These are phyloP conservation scores for Phytophthora quininea DNA, from an alignment of 352 stramenopile genomes.

Conservation along the genomic window DNA sequence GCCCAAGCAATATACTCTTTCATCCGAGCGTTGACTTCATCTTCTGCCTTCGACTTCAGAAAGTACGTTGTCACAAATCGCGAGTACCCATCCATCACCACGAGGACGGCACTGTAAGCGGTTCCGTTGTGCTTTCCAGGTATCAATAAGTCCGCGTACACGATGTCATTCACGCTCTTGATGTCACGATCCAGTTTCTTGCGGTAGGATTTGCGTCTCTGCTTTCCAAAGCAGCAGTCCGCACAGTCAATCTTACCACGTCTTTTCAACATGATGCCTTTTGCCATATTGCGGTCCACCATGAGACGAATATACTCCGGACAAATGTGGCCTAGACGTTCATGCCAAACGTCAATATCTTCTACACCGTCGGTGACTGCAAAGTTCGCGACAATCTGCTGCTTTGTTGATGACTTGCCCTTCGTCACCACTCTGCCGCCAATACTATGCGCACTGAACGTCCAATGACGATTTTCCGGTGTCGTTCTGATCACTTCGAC, in stretches of 20 bases:
- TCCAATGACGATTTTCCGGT: conserved; percentile 7
- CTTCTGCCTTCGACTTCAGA: conserved; percentile 5
- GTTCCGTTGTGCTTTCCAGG: conserved; percentile 8
- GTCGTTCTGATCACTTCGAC: conserved; percentile 10
- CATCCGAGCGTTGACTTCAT: conserved; percentile 1
- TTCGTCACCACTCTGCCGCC: neutral
- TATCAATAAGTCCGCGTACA: conserved; percentile 20
- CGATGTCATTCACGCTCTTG: conserved; percentile 10
- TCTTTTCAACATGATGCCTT: conserved; percentile 17
- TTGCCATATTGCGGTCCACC: conserved; percentile 16
- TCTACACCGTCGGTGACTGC: conserved; percentile 11
- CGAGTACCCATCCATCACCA: conserved; percentile 17
- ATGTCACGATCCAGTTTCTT: conserved; percentile 17
- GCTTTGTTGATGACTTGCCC: neutral
- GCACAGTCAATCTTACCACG: conserved; percentile 16
- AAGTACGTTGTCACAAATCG: conserved; percentile 11
- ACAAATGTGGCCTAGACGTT: conserved; percentile 7
- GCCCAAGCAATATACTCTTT: conserved; percentile 5
- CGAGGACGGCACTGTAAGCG: neutral
- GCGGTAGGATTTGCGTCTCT: conserved; percentile 7
- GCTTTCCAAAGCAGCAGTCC: conserved; percentile 23
- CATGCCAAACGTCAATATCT: conserved; percentile 12
- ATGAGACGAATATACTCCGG: conserved; percentile 19
- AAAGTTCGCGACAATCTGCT: conserved; percentile 14
- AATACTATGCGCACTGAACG: conserved; percentile 3